Base-by-base conservation (phyloP, 2,329 filamentous ascomycete genomes). In the Fusarium phyllophilum region DNA sequence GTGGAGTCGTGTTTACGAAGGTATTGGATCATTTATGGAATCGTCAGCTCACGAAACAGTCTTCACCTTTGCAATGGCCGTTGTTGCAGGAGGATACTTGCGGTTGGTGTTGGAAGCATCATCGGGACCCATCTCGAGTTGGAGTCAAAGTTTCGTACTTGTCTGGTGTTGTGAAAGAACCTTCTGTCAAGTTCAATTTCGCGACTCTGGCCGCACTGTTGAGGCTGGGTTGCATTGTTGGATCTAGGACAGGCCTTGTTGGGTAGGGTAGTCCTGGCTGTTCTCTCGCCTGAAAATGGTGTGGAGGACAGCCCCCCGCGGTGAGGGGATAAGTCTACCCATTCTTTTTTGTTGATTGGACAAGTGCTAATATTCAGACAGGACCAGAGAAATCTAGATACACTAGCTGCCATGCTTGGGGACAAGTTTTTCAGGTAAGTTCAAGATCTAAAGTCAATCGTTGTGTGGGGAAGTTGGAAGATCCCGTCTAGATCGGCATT, bases 101-200 rank as follows among this genome's bases (percentile, higher is more conserved):
- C n/a, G 61, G 62, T 61, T 66, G 64, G 61, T 36, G 62, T 70
- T 59, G 26, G 48, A 77, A 68, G 80, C 81, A 78, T 80, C 78
- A 77, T 83, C 84, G 88, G 94, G 94, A 94, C 93, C 93, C 94
- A 94, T 94, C 93, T 90, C 82, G 92, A 89, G 93, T 95, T 94
- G 93, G 93, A 86, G 92, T 97, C 94, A 97, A 94, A 95, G 94
- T 87, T 91, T 94, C 86, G 94, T 88, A 89, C 94, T 96, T 95
- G 93, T 96, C 94, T 86, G 88, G 85, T 72, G 60, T 52, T 79
- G 76, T 68, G 63, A 61, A 66, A 52, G 58, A 66, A 62, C 68
- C 65, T 48, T 68, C 44, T 38, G 45, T 41, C 45, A 34, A 46
- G 57, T 59, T 46, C 33, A 52, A 62, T 56, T 41, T 24, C 33